These are phyloP conservation scores for Phytophthora boehmeriae DNA, from an alignment of 352 stramenopile species.

Conservation along the genomic window DNA sequence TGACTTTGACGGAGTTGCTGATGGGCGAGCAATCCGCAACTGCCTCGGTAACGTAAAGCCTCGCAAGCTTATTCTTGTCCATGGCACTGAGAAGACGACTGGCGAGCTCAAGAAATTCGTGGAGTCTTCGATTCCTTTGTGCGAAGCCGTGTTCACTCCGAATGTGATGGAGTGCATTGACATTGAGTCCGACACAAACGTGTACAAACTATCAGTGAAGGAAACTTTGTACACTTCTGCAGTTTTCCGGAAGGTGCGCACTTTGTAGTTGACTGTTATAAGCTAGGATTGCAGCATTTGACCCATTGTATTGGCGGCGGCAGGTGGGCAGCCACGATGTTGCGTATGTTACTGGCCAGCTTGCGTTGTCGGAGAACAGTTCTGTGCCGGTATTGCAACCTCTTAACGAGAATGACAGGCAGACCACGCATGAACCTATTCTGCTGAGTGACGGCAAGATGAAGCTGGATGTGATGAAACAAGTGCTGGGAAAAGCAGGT, in stretches of 20 bases:
- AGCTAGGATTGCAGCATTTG: slow-evolving; percentile 3
- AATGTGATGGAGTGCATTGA: slow-evolving; percentile 91
- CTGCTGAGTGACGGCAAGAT: slow-evolving; percentile 89
- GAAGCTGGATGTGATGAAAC: slow-evolving; percentile 91
- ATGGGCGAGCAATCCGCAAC: slow-evolving; percentile 87
- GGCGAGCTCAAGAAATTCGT: slow-evolving; percentile 86
- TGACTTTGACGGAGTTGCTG: slow-evolving; percentile 86
- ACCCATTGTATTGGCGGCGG: not conserved
- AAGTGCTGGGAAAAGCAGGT: slow-evolving; percentile 82
- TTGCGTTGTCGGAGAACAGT: slow-evolving; percentile 70
- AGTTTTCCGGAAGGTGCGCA: slow-evolving; percentile 79
- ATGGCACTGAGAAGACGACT: slow-evolving; percentile 84
- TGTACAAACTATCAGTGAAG: slow-evolving; percentile 90
- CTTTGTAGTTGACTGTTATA: not conserved
- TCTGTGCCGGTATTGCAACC: slow-evolving; percentile 75
- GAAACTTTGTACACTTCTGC: slow-evolving; percentile 87
- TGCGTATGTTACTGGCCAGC: slow-evolving; percentile 82
- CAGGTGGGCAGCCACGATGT: slow-evolving; percentile 88
- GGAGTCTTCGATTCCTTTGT: slow-evolving; percentile 80
- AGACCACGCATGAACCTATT: slow-evolving; percentile 74
- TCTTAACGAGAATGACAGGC: slow-evolving; percentile 41
- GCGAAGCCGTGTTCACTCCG: slow-evolving; percentile 87
- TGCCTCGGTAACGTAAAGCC: slow-evolving; percentile 90
- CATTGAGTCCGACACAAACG: slow-evolving; percentile 90
- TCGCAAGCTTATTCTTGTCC: slow-evolving; percentile 87